Evolutionary conservation across 768 basidiomycete genomes (phyloP), one percentile per base, ranked within the genome.

Genomic region (Boletus edulis): DNA sequence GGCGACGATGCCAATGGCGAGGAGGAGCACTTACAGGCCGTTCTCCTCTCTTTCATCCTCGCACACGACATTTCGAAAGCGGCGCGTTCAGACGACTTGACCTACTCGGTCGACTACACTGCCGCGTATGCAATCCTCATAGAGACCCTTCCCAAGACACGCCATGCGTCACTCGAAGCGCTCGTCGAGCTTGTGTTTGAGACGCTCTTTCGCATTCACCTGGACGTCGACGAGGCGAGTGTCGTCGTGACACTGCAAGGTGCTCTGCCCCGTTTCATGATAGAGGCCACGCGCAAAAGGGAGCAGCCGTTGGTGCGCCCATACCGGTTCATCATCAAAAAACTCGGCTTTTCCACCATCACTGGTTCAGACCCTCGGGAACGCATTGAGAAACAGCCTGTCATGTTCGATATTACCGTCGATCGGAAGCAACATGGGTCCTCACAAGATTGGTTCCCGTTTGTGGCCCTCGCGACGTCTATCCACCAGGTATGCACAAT

Each of bases 341-440:
- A 76, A 45, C 68, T 94, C 10, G 63, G 71, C 7, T 80, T 83
- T 37, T 71, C 74, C 9, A 73, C 79, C 14, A 78, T 91, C 48
- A 74, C 94, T 22, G 91, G 92, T 3, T 72, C 93, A 37, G 81
- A 89, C 59, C 74, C 78, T 5, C 78, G 77, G 55, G 92, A 94
- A 67, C 76, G 89, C 31, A 60, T 72, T 32, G 80, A 85, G 62
- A 78, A 78, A 60, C 91, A 94, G 64, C 66, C 78, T 31, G 77
- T 93, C 15, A 70, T 76, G 15, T 64, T 83, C 54, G 78, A 84
- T 58, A 58, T 90, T 22, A 72, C 72, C 12, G 43, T 83, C 9
- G 55, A 52, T 31, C 8, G 31, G 18, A 46, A 50, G 14, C 48
- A 13, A 11, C 42, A 24, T 3, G 18, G 15, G 2, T 24, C 40